Base-by-base conservation (phyloP, 306 rosid species). In the Mimosa bimucronata region DNA sequence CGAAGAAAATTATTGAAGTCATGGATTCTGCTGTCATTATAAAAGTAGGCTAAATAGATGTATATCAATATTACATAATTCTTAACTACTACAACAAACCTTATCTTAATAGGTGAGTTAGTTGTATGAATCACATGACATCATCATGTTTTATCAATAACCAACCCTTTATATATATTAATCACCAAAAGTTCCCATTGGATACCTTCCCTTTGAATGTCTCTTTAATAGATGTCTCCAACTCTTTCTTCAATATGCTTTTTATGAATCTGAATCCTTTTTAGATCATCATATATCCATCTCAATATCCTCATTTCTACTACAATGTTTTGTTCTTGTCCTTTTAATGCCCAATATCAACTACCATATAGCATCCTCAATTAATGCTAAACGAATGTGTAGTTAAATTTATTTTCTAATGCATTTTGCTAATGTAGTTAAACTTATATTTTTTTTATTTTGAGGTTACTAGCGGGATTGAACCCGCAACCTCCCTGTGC, bases 21-120 rank as follows among this genome's bases (percentile, higher is more conserved):
- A 41, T 64, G 42, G 25, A 52, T 34, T 25, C 50, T 12, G 37
- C 71, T 15, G 71, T 48, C 61, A 9, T 68, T n/a, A 7, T 69
- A 4, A 29, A 79, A 60, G 61, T 50, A 61, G 74, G 77, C 74
- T 31, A 10, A 65, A 58, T 37, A 46, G 45, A 77, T 73, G 25
- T 76, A 62, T 74, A 76, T 26, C 31, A 52, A 78, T 62, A 81
- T 71, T 61, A 26, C 60, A 31, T 7, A 46, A 15, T 14, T 19
- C 1, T 45, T 15, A 3, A 46, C 5, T 45, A 13, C 50, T 14
- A 15, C n/a, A 15, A 46, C 3, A 46, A 14, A 0, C 0, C 0
- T 46, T 14, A 46, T 46, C 19, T 15, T 3, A n/a, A n/a, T n/a
- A n/a, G n/a, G n/a, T n/a, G n/a, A n/a, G n/a, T n/a, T n/a, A n/a